Evolutionary conservation across 495 filamentous ascomycete genomes (phyloP), one percentile per base, ranked within the genome.

Genomic region (Aspergillus avenaceus): DNA sequence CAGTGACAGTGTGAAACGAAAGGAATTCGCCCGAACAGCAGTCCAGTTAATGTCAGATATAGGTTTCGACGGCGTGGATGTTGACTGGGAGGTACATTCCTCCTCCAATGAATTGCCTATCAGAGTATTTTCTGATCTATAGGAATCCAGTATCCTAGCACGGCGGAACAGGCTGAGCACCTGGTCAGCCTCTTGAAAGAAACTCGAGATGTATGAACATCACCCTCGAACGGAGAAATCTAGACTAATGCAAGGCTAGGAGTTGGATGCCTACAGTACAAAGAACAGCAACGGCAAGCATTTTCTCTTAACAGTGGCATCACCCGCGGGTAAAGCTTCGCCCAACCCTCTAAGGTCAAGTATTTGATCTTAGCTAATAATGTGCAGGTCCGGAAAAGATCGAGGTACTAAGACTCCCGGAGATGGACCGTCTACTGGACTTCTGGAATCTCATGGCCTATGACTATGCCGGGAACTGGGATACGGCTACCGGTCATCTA

Each of bases 371-470:
- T 28, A 11, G 26, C 11, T 28, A 38, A 38, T 8, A 21, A 34
- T 7, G n/a, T 9, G 66, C 70, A 48, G 84, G 82, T 5, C 72
- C 1, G 47, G 26, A 45, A 2, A 45, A 45, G 13, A 45, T 45
- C 61, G 8, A 80, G 24, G 72, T 79, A 36, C 58, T 91, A 32
- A 67, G 80, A 19, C 62, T 92, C 4, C 32, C 56, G 0, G 73
- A 68, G 8, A 90, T 93, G 82, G 80, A 88, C 54, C 61, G 61
- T 38, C 82, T 80, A 42, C 65, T 92, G 6, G 89, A 95, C 48
- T 71, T 67, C 38, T 76, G 74, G 71, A 87, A 95, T 59, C 68
- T 95, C 16, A 91, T 92, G 86, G 84, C 83, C 11, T 89, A 90
- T 53, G 85, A 89, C 61, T 88, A 83, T 53, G 75, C 83, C 11